phyloP scores from a whole-genome alignment of 2,329 filamentous ascomycete genomes.

The Cladosporium sp. region DNA sequence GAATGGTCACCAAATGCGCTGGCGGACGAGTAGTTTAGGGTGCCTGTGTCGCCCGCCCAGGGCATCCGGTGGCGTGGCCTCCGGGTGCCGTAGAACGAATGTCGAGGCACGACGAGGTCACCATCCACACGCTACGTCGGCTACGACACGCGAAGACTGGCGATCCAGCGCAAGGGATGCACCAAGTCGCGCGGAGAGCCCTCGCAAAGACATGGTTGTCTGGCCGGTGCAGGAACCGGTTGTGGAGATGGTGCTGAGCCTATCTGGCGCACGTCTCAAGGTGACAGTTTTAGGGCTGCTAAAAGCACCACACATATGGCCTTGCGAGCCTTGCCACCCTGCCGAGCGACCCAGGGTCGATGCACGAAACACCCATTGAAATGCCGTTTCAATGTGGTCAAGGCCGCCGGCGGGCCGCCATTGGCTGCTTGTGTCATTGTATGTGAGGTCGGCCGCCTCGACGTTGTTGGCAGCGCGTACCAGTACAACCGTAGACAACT shows the following conservation, averaged over 20 bases:
- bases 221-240: slow-evolving; percentile 22
- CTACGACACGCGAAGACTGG: slow-evolving; percentile 20
- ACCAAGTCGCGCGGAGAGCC: not conserved
- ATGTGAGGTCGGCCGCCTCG: not conserved
- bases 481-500: not conserved
- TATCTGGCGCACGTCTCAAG: slow-evolving; percentile 18
- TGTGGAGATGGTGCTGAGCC: slow-evolving; percentile 21
- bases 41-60: slow-evolving; percentile 7
- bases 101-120: slow-evolving; percentile 8
- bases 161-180: slow-evolving; percentile 16
- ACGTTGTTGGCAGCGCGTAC: not conserved
- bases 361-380: not conserved
- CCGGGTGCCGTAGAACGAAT: slow-evolving; percentile 14
- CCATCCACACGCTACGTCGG: slow-evolving; percentile 10
- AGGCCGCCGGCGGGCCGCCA: not conserved
- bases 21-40: slow-evolving; percentile 1
- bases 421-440: not conserved
- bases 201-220: slow-evolving; percentile 7
- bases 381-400: not conserved
- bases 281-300: slow-evolving; percentile 16
- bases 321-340: slow-evolving; percentile 1
- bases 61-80: slow-evolving; percentile 18
- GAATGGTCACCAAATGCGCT: slow-evolving; percentile 6
- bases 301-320: not conserved
- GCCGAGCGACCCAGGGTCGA: slow-evolving; percentile 6